phyloP scores from a whole-genome alignment of 495 filamentous ascomycete species.

The Hypoxylon fuscum region DNA sequence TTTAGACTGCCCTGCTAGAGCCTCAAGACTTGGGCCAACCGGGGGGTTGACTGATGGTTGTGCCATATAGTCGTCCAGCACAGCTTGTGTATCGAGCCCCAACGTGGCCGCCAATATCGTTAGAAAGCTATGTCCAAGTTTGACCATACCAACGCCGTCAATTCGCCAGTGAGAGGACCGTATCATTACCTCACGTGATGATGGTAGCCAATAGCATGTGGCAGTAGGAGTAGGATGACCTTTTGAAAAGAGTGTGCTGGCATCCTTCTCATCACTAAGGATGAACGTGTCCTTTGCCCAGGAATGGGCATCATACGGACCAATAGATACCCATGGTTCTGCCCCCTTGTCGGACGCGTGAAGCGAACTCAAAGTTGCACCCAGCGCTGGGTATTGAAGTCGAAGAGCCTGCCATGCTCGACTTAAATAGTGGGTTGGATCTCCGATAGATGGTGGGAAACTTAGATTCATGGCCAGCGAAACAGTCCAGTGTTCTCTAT shows the following conservation, averaged over 20 bases:
- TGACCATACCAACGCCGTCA: constrained; percentile 39
- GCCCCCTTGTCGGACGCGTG: not conserved
- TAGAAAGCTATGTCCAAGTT: constrained; percentile 35
- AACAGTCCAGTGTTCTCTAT: not conserved
- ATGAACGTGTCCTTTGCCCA: not conserved
- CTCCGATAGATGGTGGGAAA: not conserved
- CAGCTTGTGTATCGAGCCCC: not conserved
- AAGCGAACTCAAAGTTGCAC: not conserved
- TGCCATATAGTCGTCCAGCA: not conserved
- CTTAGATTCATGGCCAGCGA: not conserved
- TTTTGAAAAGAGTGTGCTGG: not conserved
- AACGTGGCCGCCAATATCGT: constrained; percentile 1
- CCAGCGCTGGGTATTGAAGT: not conserved
- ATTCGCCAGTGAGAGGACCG: constrained; percentile 40
- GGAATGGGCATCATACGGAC: not conserved
- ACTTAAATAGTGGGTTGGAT: not conserved
- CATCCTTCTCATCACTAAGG: not conserved
- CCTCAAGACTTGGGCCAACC: constrained; percentile 11
- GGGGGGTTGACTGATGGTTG: not conserved
- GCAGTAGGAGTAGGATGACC: constrained; percentile 31
- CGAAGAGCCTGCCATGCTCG: not conserved
- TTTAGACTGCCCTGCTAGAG: not conserved
- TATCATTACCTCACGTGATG: constrained; percentile 25
- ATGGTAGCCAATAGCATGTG: constrained; percentile 38
- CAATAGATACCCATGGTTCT: not conserved